A percentile compares a stretch with the other conserved stretches of the same genome.
Conservation (phyloP, 2,329 filamentous ascomycete species). For the Amesomyces nigricolor region DNA sequence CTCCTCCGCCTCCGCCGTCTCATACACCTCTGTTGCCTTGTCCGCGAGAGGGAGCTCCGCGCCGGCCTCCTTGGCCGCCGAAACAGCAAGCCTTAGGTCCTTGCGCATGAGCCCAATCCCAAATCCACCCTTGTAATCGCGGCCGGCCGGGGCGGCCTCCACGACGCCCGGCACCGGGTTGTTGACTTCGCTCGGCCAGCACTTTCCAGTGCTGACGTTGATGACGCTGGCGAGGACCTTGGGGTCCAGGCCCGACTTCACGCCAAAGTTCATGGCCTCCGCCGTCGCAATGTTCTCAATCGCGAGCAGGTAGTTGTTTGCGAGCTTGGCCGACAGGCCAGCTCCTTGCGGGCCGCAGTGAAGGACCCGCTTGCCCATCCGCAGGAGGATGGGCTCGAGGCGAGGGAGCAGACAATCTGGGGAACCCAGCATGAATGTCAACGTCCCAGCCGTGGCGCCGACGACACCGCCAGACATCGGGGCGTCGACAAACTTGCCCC, state of each 20-base stretch:
- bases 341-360: slow-evolving; percentile 81
- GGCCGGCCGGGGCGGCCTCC: slow-evolving; percentile 64
- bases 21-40: slow-evolving; percentile 61
- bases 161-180: slow-evolving; percentile 88
- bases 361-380: slow-evolving; percentile 82
- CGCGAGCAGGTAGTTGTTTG: slow-evolving; percentile 94
- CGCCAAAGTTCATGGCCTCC: slow-evolving; percentile 62
- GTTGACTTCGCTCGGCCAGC: slow-evolving; percentile 94
- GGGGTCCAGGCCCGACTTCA: slow-evolving; percentile 54
- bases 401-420: slow-evolving; percentile 54
- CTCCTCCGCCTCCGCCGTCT: slow-evolving; percentile 56
- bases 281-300: slow-evolving; percentile 78
- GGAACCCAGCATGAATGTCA: slow-evolving; percentile 94
- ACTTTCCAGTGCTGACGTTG: slow-evolving; percentile 88
- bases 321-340: slow-evolving; percentile 85
- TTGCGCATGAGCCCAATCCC: slow-evolving; percentile 75
- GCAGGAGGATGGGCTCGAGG: slow-evolving; percentile 62
- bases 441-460: slow-evolving; percentile 75
- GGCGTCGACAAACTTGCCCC: slow-evolving; percentile 82
- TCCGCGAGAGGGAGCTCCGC: slow-evolving; percentile 61
- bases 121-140: slow-evolving; percentile 74
- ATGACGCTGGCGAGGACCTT: slow-evolving; percentile 74
- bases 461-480: slow-evolving; percentile 97
- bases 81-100: slow-evolving; percentile 66
- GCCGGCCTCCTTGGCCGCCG: slow-evolving; percentile 63